phyloP scores from a whole-genome alignment of 768 basidiomycete species.

The Roridomyces roridus region DNA sequence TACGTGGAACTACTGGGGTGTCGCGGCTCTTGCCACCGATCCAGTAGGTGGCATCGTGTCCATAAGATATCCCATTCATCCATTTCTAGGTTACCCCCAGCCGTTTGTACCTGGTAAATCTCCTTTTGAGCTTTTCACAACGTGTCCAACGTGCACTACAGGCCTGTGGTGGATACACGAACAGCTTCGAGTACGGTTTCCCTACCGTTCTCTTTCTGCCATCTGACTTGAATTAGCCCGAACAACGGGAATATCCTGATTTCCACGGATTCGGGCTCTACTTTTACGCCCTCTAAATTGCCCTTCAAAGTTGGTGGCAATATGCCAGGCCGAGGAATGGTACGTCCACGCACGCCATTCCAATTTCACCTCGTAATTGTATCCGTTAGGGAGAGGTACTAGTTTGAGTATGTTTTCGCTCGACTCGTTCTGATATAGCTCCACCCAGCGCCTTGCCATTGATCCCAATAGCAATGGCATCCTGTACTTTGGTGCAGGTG shows the following conservation, averaged over 20 bases:
- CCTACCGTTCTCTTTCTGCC: not conserved
- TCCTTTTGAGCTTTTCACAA: not conserved
- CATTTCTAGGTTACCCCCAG: constrained; percentile 38
- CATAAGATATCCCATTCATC: too few species aligned
- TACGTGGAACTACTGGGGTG: constrained; percentile 66
- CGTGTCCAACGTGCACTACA: constrained; percentile 21
- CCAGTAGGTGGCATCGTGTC: constrained; percentile 39
- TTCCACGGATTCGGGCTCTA: constrained; percentile 63
- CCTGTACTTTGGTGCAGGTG: constrained; percentile 67
- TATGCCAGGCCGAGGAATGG: constrained; percentile 71
- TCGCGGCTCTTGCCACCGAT: constrained; percentile 68
- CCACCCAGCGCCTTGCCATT: constrained; percentile 29
- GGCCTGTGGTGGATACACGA: constrained; percentile 69
- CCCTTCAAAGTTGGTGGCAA: constrained; percentile 72
- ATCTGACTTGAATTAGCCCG: constrained; percentile 48
- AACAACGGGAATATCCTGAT: constrained; percentile 68
- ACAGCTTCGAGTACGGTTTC: constrained; percentile 27
- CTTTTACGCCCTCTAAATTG: constrained; percentile 55
- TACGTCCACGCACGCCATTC: constrained; percentile 22
- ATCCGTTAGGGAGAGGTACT: constrained; percentile 52
- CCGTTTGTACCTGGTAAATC: constrained; percentile 56
- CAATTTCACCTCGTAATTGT: not conserved
- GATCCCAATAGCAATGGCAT: constrained; percentile 69
- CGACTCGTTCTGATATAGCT: not conserved
- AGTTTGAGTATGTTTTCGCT: too few species aligned